Base-by-base conservation (phyloP, 1,284 basidiomycete genomes). In the Boletus coffeatus region DNA sequence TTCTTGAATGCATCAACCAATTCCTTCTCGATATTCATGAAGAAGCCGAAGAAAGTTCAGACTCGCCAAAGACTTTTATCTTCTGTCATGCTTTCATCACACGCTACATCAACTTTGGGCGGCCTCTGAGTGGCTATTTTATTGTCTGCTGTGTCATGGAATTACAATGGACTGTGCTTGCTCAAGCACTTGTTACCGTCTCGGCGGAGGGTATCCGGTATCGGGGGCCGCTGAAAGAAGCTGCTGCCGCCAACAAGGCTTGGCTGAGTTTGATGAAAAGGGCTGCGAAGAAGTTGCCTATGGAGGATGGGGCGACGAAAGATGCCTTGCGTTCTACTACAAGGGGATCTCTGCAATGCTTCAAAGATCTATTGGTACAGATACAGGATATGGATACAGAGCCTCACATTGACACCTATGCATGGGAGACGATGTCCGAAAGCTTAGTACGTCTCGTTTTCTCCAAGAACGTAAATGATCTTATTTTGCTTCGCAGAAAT, bases 351-450 rank as follows among this genome's bases (percentile, higher is more conserved):
- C 80, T 90, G 76, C 83, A 89, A 61, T 89, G 86, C 65, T 92
- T 92, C 72, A 83, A 82, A 8, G 90, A 92, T 68, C 79, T 93
- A 43, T 77, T 90, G 34, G 74, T 80, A 9, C 90, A 92, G 71
- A 87, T 93, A 58, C 85, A 91, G 68, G 89, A 89, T 65, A 87
- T 93, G 85, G 90, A 92, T 11, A 77, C 80, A 9, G 88, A 90
- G 64, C 90, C 89, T 18, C 82, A 88, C 1, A 70, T 89, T 37
- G 92, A 93, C 71, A 90, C 88, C n/a, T 93, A 93, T 74, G 86
- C 89, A 60, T 92, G 89, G 87, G 90, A 93, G 71, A 92, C 90
- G 0, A 88, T 93, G 84, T 90, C 91, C 8, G 91, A 93, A 72
- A 89, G 87, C 66, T 73, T 94, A 80, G 91, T 88, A 67, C 58